Percentiles rank a stretch among this genome's conserved stretches.
These are phyloP conservation scores for Arthrinium phaeospermum DNA, from an alignment of 2,329 filamentous ascomycete species.

Conservation along the genomic window DNA sequence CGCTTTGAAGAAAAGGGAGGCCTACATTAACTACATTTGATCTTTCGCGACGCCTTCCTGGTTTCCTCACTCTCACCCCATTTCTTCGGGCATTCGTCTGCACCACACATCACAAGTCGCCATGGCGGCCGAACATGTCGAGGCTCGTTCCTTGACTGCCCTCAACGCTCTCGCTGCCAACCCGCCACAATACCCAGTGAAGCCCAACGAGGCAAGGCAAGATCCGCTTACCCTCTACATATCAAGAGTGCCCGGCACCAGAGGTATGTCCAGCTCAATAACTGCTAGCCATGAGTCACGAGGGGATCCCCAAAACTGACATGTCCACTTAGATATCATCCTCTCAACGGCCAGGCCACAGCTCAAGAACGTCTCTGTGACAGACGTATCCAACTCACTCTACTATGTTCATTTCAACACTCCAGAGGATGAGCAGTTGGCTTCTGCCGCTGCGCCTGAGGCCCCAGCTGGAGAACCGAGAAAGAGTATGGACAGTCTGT, in stretches of 20 bases:
- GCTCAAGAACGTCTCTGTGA: slow-evolving; percentile 83
- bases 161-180: slow-evolving; percentile 84
- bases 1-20: background rate
- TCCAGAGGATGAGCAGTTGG: slow-evolving; percentile 57
- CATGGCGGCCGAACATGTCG: slow-evolving; percentile 54
- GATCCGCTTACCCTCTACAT: slow-evolving; percentile 87
- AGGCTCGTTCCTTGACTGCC: slow-evolving; percentile 82
- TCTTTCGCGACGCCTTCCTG: background rate
- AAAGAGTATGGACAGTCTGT: background rate
- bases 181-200: slow-evolving; percentile 83
- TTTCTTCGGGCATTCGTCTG: background rate
- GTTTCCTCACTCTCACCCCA: background rate
- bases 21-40: background rate
- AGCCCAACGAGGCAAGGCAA: slow-evolving; percentile 70
- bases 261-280: slow-evolving; percentile 60
- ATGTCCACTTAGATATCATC: slow-evolving; percentile 72
- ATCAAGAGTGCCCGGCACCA: slow-evolving; percentile 87
- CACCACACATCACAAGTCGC: slow-evolving; percentile 23
- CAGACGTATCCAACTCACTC: slow-evolving; percentile 84
- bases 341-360: slow-evolving; percentile 90
- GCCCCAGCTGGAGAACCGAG: background rate
- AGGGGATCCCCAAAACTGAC: slow-evolving; percentile 25
- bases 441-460: slow-evolving; percentile 26
- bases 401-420: slow-evolving; percentile 88
- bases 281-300: slow-evolving; percentile 19